These are phyloP conservation scores for Solanum infundibuliforme DNA, from an alignment of 257 asterid genomes.

Conservation along the genomic window DNA sequence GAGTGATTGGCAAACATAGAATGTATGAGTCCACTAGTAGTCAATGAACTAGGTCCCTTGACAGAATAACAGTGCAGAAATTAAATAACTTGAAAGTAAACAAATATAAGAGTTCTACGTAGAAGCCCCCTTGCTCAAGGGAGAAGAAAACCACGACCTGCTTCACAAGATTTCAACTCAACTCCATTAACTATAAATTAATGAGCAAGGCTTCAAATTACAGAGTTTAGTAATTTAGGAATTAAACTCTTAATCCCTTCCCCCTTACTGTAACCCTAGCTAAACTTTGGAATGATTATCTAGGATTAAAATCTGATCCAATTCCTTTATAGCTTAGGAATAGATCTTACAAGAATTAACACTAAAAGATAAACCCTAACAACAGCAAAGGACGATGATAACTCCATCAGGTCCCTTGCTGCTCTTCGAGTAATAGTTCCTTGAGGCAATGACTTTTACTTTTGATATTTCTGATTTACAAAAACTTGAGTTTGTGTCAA, in stretches of 20 bases:
- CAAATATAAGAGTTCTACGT: neutral
- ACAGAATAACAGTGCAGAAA: neutral
- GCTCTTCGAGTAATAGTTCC: neutral
- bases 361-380: neutral
- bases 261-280: neutral
- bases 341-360: neutral
- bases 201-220: neutral
- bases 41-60: neutral
- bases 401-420: neutral
- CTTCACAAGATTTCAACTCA: neutral
- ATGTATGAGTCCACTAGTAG: neutral
- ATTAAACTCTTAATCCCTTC: no score
- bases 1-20: neutral
- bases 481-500: neutral
- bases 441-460: neutral
- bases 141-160: no score
- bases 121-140: neutral
- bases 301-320: no score
- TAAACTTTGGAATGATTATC: neutral
- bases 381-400: neutral
- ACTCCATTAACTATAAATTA: neutral
- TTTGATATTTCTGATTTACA: no score
- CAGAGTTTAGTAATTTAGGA: neutral
- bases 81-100: no score
- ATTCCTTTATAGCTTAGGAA: neutral